A percentile compares a stretch with the other conserved stretches of the same genome.
Conservation (phyloP, 305 asterid genomes). For the Plantago lanceolata region DNA sequence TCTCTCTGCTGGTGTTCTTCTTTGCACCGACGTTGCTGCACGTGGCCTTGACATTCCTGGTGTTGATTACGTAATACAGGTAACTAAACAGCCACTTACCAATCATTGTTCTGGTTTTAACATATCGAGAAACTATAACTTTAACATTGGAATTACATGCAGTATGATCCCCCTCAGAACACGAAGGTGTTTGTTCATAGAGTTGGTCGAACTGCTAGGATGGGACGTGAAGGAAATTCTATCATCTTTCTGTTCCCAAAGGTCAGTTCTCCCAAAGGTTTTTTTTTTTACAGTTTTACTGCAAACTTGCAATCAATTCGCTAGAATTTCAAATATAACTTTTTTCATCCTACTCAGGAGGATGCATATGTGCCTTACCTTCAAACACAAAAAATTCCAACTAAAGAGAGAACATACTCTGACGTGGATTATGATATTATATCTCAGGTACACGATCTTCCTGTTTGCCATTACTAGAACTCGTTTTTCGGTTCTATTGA, state of each 20-base stretch:
- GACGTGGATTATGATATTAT: conserved; percentile 63
- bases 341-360: conserved; percentile 46
- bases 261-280: conserved; percentile 36
- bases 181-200: conserved; percentile 87
- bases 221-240: conserved; percentile 91
- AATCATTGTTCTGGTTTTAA: conserved; percentile 11
- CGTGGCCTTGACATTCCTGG: conserved; percentile 98
- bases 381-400: conserved; percentile 60
- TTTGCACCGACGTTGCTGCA: conserved; percentile 98
- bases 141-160: conserved; percentile 29
- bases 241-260: conserved; percentile 75
- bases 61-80: conserved; percentile 88
- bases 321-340: conserved; percentile 16
- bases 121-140: conserved; percentile 17
- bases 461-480: not conserved
- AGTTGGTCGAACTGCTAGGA: conserved; percentile 95
- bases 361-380: conserved; percentile 85
- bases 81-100: conserved; percentile 26
- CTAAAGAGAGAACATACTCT: conserved; percentile 57
- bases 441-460: conserved; percentile 48
- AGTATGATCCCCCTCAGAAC: conserved; percentile 97
- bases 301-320: not conserved
- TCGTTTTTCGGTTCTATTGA: not conserved
- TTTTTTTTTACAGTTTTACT: conserved; percentile 1
- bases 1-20: conserved; percentile 78